Percentiles rank a stretch among this genome's conserved stretches.
phyloP scores from a whole-genome alignment of 2,329 filamentous ascomycete species.

The Pseudopyricularia cyperi region DNA sequence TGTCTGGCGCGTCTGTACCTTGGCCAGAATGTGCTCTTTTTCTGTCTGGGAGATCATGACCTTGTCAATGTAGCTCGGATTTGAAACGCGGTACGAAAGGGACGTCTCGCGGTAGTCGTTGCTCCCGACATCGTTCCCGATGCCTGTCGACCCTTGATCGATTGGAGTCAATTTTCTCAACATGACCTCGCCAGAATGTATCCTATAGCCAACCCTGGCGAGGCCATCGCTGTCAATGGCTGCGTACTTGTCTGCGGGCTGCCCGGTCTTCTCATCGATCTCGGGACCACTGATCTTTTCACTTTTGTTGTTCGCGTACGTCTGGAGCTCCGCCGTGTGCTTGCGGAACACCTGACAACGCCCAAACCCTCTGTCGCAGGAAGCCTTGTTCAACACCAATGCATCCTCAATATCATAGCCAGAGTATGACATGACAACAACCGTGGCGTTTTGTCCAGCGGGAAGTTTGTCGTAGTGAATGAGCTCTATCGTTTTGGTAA shows the following conservation, averaged over 20 bases:
- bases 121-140: conserved; percentile 51
- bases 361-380: conserved; percentile 86
- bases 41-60: conserved; percentile 88
- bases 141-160: conserved; percentile 60
- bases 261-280: conserved; percentile 47
- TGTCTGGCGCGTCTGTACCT: conserved; percentile 93
- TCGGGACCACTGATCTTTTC: conserved; percentile 53
- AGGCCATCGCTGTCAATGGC: conserved; percentile 77
- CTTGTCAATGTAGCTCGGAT: conserved; percentile 88
- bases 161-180: conserved; percentile 80
- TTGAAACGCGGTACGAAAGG: conserved; percentile 69
- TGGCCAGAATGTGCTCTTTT: conserved; percentile 73
- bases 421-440: conserved; percentile 98
- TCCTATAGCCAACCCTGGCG: conserved; percentile 69
- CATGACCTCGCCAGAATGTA: conserved; percentile 72
- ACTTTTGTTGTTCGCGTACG: conserved; percentile 69
- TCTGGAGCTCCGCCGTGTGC: conserved; percentile 73
- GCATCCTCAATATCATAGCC: conserved; percentile 99
- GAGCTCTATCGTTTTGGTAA: conserved; percentile 90
- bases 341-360: conserved; percentile 98
- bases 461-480: conserved; percentile 96
- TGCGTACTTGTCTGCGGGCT: conserved; percentile 53
- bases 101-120: conserved; percentile 55
- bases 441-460: conserved; percentile 90
- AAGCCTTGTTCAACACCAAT: conserved; percentile 90